Conservation (phyloP, 2,329 filamentous ascomycete species). For the Scleromitrula shiraiana region DNA sequence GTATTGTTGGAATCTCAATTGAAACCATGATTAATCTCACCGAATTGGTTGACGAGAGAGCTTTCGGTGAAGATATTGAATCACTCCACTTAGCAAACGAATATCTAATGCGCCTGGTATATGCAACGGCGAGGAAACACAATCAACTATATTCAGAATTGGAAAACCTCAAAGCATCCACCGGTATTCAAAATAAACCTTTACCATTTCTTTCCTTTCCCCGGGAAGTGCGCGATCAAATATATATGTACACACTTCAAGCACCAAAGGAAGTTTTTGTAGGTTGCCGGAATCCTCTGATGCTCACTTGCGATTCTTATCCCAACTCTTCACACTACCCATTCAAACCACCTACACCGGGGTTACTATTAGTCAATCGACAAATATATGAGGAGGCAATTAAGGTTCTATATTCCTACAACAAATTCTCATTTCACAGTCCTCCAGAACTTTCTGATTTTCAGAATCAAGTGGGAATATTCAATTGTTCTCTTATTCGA, state of each 20-base stretch:
- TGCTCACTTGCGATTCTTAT: slow-evolving; percentile 6
- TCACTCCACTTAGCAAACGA: slow-evolving; percentile 5
- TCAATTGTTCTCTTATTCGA: slow-evolving; percentile 1
- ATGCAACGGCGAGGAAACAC: slow-evolving; percentile 5
- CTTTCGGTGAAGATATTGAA: slow-evolving; percentile 3
- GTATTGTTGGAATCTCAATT: no score
- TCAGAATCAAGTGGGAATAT: neutral
- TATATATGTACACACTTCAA: slow-evolving; percentile 22
- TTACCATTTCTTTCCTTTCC: slow-evolving; percentile 22
- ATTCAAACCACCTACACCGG: slow-evolving; percentile 6
- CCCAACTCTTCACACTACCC: slow-evolving; percentile 6
- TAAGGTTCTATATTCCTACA: slow-evolving; percentile 1
- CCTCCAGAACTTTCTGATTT: slow-evolving; percentile 5
- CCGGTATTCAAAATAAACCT: slow-evolving; percentile 11
- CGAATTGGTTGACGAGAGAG: slow-evolving; percentile 2
- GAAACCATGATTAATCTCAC: neutral
- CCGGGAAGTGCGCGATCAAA: slow-evolving; percentile 26
- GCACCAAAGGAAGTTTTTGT: slow-evolving; percentile 6
- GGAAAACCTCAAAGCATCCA: neutral
- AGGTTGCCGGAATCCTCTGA: neutral
- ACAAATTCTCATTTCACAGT: slow-evolving; percentile 5
- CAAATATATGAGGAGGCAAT: slow-evolving; percentile 4
- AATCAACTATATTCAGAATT: slow-evolving; percentile 4
- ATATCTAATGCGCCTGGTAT: slow-evolving; percentile 4
- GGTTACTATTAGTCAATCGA: neutral